phyloP scores from a whole-genome alignment of 2,329 filamentous ascomycete genomes.

The Herpomyces periplanetae region DNA sequence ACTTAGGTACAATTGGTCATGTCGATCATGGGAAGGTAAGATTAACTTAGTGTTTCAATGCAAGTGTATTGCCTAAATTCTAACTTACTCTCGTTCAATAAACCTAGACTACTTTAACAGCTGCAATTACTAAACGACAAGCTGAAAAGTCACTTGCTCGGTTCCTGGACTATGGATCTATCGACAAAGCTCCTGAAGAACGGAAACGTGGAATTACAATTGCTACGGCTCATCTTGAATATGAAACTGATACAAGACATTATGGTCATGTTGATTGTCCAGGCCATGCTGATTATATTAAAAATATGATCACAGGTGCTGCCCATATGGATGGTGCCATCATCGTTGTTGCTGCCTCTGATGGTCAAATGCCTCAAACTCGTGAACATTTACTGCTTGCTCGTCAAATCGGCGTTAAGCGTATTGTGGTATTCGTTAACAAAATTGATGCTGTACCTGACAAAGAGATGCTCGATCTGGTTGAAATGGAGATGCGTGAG shows the following conservation, averaged over 20 bases:
- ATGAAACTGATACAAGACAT: conserved; percentile 65
- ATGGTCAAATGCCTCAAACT: conserved; percentile 98
- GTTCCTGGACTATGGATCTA: conserved; percentile 88
- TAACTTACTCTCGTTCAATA: conserved; percentile 4
- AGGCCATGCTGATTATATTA: conserved; percentile 99
- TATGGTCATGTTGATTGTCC: conserved; percentile 99
- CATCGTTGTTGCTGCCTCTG: conserved; percentile 87
- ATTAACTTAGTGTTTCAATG: conserved; percentile 3
- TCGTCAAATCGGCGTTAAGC: conserved; percentile 89
- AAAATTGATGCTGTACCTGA: conserved; percentile 93
- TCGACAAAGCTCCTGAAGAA: conserved; percentile 97
- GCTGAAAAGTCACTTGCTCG: conserved; percentile 66
- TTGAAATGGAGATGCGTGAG: conserved; percentile 99
- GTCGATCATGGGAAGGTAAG: conserved; percentile 99
- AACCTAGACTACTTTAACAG: conserved; percentile 63
- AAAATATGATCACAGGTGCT: conserved; percentile 99
- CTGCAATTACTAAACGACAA: conserved; percentile 93
- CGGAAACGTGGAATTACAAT: conserved; percentile 99
- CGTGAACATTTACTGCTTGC: conserved; percentile 89
- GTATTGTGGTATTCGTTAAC: conserved; percentile 97
- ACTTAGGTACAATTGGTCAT: conserved; percentile 64
- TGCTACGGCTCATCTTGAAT: conserved; percentile 91
- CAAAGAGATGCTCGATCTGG: conserved; percentile 96
- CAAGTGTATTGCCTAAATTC: conserved; percentile 1
- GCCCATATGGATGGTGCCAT: conserved; percentile 98